Evolutionary conservation across 2,329 filamentous ascomycete species (phyloP).

Genomic region (Gaeumannomyces sp.): DNA sequence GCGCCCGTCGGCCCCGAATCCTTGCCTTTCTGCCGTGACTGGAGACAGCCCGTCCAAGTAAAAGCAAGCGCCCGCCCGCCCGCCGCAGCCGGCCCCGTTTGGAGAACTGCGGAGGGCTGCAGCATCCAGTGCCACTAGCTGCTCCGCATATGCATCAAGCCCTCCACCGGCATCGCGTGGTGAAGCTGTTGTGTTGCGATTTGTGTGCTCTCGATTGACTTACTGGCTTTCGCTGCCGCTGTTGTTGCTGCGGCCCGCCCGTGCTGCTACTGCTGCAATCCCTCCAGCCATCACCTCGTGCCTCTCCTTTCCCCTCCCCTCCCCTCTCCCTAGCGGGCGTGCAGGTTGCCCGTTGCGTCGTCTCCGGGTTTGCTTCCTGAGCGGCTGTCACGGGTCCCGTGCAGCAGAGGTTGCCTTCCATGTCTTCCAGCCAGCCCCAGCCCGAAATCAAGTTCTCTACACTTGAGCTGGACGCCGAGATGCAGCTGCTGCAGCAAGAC

Average conservation of each 20-base stretch:
- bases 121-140: neutral
- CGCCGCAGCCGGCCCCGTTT: neutral
- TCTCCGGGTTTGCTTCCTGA: neutral
- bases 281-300: neutral
- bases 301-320: neutral
- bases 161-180: constrained; percentile 1
- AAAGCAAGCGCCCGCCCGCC: neutral
- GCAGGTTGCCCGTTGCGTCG: neutral
- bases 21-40: neutral
- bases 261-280: neutral
- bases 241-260: neutral
- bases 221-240: neutral
- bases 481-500: constrained; percentile 24
- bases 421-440: constrained; percentile 32
- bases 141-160: neutral
- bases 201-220: neutral
- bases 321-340: neutral
- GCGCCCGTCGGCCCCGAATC: neutral
- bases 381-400: neutral
- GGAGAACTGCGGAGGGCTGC: neutral
- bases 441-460: constrained; percentile 27
- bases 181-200: neutral
- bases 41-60: neutral
- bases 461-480: constrained; percentile 27
- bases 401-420: constrained; percentile 21